Percentiles rank a stretch among this genome's conserved stretches.
Evolutionary conservation across 257 asterid genomes (phyloP).

Genomic region (Euphrasia confusa): DNA sequence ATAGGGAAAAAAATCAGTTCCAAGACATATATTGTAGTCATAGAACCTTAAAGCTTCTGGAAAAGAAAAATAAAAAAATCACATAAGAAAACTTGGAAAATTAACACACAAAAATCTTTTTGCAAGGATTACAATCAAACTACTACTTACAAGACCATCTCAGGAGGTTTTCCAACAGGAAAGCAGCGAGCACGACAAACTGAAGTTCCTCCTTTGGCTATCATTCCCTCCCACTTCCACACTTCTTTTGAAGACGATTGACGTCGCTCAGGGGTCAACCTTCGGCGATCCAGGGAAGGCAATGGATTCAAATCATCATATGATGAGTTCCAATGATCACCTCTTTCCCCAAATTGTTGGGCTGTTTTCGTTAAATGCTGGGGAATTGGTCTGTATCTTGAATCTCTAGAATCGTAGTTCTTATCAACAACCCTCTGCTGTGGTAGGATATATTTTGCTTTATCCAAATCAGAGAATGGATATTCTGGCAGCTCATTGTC

Average conservation of each 20-base stretch:
- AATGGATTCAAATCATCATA: conserved; percentile 41
- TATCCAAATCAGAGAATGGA: conserved; percentile 68
- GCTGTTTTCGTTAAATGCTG: conserved; percentile 34
- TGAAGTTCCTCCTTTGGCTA: conserved; percentile 81
- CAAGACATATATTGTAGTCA: neutral
- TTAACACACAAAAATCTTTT: neutral
- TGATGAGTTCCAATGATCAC: conserved; percentile 43
- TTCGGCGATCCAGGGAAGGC: conserved; percentile 47
- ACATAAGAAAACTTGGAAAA: neutral
- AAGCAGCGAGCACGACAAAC: conserved; percentile 95
- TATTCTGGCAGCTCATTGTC: conserved; percentile 73
- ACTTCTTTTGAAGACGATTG: conserved; percentile 52
- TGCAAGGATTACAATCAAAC: conserved; percentile 6
- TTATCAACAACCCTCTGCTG: conserved; percentile 40
- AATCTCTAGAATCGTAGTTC: conserved; percentile 46
- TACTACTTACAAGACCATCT: conserved; percentile 68
- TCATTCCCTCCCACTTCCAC: conserved; percentile 98
- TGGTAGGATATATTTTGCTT: conserved; percentile 38
- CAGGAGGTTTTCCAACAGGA: conserved; percentile 89
- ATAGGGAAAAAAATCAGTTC: neutral
- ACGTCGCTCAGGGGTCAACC: conserved; percentile 42
- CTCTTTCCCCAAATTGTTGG: conserved; percentile 45
- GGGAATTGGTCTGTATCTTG: conserved; percentile 43
- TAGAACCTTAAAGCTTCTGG: neutral
- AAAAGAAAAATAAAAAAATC: conserved; percentile 7